Evolutionary conservation across 108 stramenopile species (phyloP).

Genomic region (Nitzschia inconspicua): DNA sequence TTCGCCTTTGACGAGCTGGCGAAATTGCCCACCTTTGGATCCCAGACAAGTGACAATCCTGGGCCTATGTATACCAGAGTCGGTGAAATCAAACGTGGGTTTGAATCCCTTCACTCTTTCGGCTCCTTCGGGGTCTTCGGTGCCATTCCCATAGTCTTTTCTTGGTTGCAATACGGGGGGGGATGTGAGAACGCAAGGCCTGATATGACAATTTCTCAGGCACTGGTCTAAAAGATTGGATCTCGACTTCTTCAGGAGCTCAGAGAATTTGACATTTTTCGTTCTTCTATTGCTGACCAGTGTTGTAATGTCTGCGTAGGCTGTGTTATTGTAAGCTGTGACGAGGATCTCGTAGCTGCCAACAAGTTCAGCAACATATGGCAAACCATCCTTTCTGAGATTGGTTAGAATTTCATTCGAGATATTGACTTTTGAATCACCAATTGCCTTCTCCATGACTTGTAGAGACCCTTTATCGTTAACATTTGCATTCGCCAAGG

Average conservation of each 20-base stretch:
- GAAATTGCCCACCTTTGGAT: conserved; percentile 62
- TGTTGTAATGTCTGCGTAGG: conserved; percentile 29
- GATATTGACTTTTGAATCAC: conserved; percentile 52
- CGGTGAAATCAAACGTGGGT: conserved; percentile 66
- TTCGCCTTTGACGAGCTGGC: conserved; percentile 90
- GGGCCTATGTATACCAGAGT: conserved; percentile 80
- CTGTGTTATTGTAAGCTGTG: conserved; percentile 68
- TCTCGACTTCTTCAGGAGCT: conserved; percentile 1
- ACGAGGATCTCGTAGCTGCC: conserved; percentile 50
- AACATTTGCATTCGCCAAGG: conserved; percentile 70
- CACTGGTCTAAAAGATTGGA: conserved; percentile 28
- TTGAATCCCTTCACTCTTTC: conserved; percentile 70
- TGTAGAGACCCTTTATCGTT: conserved; percentile 43
- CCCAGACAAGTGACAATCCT: conserved; percentile 87
- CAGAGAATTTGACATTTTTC: conserved; percentile 31
- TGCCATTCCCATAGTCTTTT: conserved; percentile 63
- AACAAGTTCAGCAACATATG: conserved; percentile 48
- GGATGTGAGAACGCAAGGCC: conserved; percentile 67
- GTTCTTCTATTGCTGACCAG: conserved; percentile 48
- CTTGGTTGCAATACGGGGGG: conserved; percentile 57
- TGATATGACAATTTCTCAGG: conserved; percentile 21
- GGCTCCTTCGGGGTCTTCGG: conserved; percentile 60
- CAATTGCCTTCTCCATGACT: conserved; percentile 58
- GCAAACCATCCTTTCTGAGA: conserved; percentile 30
- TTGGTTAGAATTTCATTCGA: conserved; percentile 46